A percentile compares a stretch with the other conserved stretches of the same genome.
phyloP scores from a whole-genome alignment of 169 alveolate genomes.

The Eimeria maxima region DNA sequence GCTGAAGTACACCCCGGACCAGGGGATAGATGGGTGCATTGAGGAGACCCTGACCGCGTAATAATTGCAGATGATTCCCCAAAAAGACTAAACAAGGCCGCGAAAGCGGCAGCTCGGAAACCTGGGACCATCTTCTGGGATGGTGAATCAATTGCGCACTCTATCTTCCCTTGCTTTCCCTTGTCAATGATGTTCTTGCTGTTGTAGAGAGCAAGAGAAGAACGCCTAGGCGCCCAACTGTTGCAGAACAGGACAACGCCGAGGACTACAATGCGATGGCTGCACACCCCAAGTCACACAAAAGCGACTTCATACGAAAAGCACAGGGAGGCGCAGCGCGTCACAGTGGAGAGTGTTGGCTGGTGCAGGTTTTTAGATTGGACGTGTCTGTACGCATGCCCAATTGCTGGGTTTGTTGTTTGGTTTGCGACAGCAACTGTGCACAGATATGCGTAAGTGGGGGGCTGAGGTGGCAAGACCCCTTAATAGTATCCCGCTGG shows the following conservation, averaged over 20 bases:
- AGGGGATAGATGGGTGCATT: neutral
- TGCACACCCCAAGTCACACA: neutral
- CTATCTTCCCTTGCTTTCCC: neutral
- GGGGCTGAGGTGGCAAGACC: neutral
- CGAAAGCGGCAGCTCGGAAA: conserved; percentile 49
- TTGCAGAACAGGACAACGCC: neutral
- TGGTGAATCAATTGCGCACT: neutral
- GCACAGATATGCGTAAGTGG: neutral
- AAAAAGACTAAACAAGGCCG: conserved; percentile 1
- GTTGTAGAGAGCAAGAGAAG: neutral
- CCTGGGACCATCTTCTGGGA: conserved; percentile 30
- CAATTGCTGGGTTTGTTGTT: neutral
- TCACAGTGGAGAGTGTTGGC: too few species aligned
- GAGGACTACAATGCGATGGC: neutral
- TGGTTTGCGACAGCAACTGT: neutral
- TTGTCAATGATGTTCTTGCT: neutral
- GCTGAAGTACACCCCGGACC: neutral
- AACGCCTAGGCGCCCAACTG: neutral
- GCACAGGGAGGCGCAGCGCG: neutral
- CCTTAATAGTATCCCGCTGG: neutral
- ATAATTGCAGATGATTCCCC: conserved; percentile 37
- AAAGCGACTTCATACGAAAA: neutral
- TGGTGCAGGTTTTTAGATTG: too few species aligned
- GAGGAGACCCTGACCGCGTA: neutral
- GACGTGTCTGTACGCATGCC: neutral